These are phyloP conservation scores for Diutina siamensis DNA, from an alignment of 1,139 yeast genomes.

Conservation along the genomic window DNA sequence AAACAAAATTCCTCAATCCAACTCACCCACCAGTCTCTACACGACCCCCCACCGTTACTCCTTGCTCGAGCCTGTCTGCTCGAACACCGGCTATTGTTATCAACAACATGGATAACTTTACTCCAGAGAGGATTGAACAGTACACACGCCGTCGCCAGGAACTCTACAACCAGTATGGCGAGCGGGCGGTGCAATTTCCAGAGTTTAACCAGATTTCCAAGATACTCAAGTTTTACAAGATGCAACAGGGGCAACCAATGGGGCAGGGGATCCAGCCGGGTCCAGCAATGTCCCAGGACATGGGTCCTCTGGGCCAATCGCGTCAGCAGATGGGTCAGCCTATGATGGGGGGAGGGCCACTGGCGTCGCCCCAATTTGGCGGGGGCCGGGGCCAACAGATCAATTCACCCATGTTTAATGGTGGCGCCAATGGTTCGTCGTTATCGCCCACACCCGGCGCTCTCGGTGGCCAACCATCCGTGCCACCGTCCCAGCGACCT, in stretches of 20 bases:
- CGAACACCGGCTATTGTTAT: neutral
- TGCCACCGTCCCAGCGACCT: neutral
- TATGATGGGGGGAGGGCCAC: neutral
- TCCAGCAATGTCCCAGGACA: constrained; percentile 8
- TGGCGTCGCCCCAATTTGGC: neutral
- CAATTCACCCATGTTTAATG: neutral
- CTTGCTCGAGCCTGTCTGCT: neutral
- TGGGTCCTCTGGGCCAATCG: constrained; percentile 6
- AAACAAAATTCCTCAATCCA: neutral
- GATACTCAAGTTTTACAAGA: constrained; percentile 34
- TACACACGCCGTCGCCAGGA: constrained; percentile 50
- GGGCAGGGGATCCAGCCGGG: constrained; percentile 13
- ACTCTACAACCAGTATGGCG: constrained; percentile 51
- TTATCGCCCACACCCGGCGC: neutral
- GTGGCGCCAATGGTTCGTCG: neutral
- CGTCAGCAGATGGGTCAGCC: constrained; percentile 3
- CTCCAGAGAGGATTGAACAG: constrained; percentile 33
- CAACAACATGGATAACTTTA: constrained; percentile 6
- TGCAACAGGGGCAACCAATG: constrained; percentile 12
- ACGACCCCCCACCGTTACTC: neutral
- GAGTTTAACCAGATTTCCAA: constrained; percentile 51
- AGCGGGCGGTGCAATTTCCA: constrained; percentile 47
- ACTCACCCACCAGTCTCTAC: neutral
- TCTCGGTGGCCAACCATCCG: neutral
- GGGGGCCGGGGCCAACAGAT: neutral